Percentiles rank a stretch among this genome's conserved stretches.
These are phyloP conservation scores for Penicillium sp. DNA, from an alignment of 2,329 filamentous ascomycete species.

Conservation along the genomic window DNA sequence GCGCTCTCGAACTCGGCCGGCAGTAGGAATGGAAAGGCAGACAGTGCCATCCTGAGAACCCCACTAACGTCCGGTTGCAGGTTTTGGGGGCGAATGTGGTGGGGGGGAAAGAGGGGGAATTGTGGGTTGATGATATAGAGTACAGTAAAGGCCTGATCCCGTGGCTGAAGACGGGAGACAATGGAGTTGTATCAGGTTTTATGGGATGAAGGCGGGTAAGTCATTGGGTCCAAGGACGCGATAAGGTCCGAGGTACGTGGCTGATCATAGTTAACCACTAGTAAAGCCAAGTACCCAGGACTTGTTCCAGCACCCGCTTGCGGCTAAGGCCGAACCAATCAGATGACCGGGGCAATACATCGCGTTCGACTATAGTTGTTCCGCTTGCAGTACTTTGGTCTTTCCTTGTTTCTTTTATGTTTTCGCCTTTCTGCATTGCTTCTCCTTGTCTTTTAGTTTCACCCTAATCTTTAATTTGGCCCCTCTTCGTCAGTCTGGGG, in stretches of 20 bases:
- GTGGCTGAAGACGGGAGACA: background rate
- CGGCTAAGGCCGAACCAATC: slow-evolving; percentile 1
- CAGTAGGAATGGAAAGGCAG: slow-evolving; percentile 61
- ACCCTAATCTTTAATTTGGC: background rate
- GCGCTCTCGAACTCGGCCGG: slow-evolving; percentile 64
- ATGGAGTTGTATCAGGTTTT: background rate
- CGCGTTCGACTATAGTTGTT: background rate
- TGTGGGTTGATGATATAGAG: background rate
- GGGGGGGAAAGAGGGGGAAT: background rate
- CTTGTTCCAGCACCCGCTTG: background rate
- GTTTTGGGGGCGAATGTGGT: background rate
- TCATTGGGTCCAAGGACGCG: background rate
- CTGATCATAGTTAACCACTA: background rate
- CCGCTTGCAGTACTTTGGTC: background rate
- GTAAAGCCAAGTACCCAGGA: background rate
- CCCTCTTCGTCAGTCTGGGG: background rate
- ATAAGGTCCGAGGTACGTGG: background rate
- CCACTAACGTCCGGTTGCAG: slow-evolving; percentile 8
- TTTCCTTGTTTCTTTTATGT: background rate
- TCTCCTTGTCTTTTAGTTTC: background rate
- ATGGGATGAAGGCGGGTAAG: background rate
- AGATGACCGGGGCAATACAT: background rate
- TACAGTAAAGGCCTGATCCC: too few relatives aligned
- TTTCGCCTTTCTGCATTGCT: background rate
- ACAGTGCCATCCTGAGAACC: slow-evolving; percentile 14